Conservation (phyloP, 805 yeast genomes). For the Saturnispora zaruensis region DNA sequence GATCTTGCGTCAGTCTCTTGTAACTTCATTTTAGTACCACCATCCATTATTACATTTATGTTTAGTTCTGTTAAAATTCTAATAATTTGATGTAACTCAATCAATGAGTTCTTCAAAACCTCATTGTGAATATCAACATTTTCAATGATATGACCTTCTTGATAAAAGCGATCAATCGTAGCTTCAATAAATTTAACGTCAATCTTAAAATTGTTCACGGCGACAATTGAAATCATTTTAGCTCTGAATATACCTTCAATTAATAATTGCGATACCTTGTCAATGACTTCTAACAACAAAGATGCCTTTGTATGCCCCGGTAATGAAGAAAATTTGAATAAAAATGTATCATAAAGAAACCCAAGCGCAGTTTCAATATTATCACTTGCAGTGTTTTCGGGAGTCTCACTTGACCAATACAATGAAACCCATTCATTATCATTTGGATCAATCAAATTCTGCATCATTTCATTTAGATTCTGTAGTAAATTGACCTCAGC, state of each 20-base stretch:
- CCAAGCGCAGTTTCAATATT: conserved; percentile 24
- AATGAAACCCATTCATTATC: conserved; percentile 81
- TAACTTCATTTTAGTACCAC: conserved; percentile 9
- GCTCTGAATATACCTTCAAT: conserved; percentile 47
- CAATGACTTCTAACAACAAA: conserved; percentile 80
- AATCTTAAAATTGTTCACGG: conserved; percentile 63
- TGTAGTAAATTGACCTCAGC: conserved; percentile 78
- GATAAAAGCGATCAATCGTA: conserved; percentile 9
- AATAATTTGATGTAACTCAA: conserved; percentile 73
- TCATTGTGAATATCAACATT: conserved; percentile 13
- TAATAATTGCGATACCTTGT: conserved; percentile 68
- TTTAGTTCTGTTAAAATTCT: conserved; percentile 59
- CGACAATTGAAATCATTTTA: conserved; percentile 50
- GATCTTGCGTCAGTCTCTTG: conserved; percentile 61
- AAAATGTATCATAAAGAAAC: conserved; percentile 76
- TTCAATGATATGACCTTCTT: conserved; percentile 2
- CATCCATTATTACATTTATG: conserved; percentile 44
- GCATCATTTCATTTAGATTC: conserved; percentile 71
- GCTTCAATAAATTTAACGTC: conserved; percentile 74
- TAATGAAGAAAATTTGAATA: conserved; percentile 72
- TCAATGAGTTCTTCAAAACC: conserved; percentile 42
- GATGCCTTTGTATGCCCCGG: conserved; percentile 72
- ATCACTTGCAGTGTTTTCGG: conserved; percentile 2
- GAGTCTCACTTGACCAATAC: conserved; percentile 5
- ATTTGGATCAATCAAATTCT: conserved; percentile 71